Percentiles rank a stretch among this genome's conserved stretches.
phyloP scores from a whole-genome alignment of 208 protist species.

The Leishmania gerbilli region DNA sequence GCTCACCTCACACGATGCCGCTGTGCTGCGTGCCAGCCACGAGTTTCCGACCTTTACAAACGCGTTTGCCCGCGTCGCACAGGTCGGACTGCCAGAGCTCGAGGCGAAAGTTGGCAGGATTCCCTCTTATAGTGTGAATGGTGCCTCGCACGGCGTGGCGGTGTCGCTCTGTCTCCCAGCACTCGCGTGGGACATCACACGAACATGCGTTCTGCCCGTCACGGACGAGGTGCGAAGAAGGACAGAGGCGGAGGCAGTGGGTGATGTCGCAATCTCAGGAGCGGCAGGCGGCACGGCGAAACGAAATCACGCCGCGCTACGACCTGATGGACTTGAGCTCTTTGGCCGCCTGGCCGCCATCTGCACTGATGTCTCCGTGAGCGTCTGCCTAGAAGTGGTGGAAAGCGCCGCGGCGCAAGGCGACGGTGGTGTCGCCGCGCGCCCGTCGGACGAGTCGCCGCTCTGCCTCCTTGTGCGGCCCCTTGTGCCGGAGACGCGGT shows the following conservation, averaged over 20 bases:
- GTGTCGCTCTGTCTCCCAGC: slow-evolving; percentile 27
- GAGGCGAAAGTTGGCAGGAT: slow-evolving; percentile 12
- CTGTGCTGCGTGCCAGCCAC: slow-evolving; percentile 39
- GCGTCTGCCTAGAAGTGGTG: slow-evolving; percentile 8
- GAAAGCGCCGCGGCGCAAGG: not conserved
- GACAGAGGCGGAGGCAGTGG: not conserved
- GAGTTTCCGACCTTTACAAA: slow-evolving; percentile 49
- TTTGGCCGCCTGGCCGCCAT: slow-evolving; percentile 20
- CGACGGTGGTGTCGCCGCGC: not conserved
- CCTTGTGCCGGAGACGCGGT: slow-evolving; percentile 14
- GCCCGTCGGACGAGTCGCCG: not conserved
- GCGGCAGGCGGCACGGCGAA: not conserved
- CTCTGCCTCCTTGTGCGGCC: not conserved
- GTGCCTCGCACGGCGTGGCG: slow-evolving; percentile 16
- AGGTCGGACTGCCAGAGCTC: slow-evolving; percentile 20
- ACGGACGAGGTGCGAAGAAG: not conserved
- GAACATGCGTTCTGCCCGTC: not conserved
- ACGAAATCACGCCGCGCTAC: not conserved
- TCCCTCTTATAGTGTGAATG: not conserved
- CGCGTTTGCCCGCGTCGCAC: slow-evolving; percentile 25
- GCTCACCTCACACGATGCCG: slow-evolving; percentile 20
- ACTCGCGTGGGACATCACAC: slow-evolving; percentile 26
- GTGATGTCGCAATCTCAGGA: not conserved
- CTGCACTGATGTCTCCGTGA: slow-evolving; percentile 20
- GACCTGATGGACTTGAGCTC: not conserved